A percentile compares a stretch with the other conserved stretches of the same genome.
phyloP scores from a whole-genome alignment of 1,284 basidiomycete species.

The Malassezia japonica region DNA sequence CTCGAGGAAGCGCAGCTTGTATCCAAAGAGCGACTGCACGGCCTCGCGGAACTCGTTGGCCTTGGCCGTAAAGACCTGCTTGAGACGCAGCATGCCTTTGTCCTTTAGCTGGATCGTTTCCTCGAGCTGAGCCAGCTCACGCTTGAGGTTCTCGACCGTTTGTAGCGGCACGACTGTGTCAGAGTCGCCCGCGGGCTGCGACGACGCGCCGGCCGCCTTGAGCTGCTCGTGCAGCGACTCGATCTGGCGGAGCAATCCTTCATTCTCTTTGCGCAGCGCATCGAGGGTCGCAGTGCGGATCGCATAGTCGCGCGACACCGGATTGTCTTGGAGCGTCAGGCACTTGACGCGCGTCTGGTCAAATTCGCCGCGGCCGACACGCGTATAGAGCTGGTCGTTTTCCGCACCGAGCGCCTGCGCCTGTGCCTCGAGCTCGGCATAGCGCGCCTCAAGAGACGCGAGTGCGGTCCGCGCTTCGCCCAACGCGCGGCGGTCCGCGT shows the following conservation, averaged over 20 bases:
- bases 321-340: conserved; percentile 63
- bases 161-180: conserved; percentile 55
- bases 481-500: background rate
- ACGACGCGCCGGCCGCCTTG: conserved; percentile 51
- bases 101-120: conserved; percentile 54
- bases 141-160: conserved; percentile 60
- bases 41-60: conserved; percentile 70
- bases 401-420: conserved; percentile 61
- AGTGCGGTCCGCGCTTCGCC: conserved; percentile 7
- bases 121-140: conserved; percentile 59
- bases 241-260: conserved; percentile 27
- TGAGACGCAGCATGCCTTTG: conserved; percentile 62
- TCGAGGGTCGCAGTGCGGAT: conserved; percentile 61
- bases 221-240: conserved; percentile 12
- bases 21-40: conserved; percentile 67
- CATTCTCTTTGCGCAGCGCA: conserved; percentile 63
- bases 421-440: conserved; percentile 47
- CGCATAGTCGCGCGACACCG: conserved; percentile 63
- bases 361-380: conserved; percentile 59
- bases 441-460: conserved; percentile 26
- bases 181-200: conserved; percentile 52
- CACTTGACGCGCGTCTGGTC: conserved; percentile 63
- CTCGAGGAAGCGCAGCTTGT: conserved; percentile 71
- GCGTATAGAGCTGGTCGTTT: conserved; percentile 60
- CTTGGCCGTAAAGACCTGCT: conserved; percentile 63